phyloP scores from a whole-genome alignment of 352 stramenopile genomes.

The Phytopythium boreale region DNA sequence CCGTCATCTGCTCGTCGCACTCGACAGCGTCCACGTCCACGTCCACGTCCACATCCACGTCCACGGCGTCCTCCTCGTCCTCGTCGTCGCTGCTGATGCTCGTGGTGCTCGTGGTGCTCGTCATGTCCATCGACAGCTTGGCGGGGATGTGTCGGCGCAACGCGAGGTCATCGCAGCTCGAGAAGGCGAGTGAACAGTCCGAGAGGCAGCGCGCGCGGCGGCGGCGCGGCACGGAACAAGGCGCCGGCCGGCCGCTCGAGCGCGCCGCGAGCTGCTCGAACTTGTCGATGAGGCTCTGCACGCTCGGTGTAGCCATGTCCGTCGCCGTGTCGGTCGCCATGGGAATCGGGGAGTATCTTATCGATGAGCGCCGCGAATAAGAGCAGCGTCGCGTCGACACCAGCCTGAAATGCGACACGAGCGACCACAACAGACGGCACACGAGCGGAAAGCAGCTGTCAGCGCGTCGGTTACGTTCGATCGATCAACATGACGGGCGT shows the following conservation, averaged over 20 bases:
- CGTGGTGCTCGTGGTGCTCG: constrained; percentile 9
- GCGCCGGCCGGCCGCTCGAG: constrained; percentile 8
- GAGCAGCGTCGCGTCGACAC: not conserved
- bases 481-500: not conserved
- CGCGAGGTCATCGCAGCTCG: not conserved
- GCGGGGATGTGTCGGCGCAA: not conserved
- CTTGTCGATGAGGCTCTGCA: constrained; percentile 31
- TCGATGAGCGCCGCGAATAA: not conserved
- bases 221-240: constrained; percentile 5
- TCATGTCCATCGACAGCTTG: constrained; percentile 7
- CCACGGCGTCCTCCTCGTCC: constrained; percentile 1
- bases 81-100: constrained; percentile 10
- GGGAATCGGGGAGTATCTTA: not conserved
- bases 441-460: not conserved
- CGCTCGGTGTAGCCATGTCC: constrained; percentile 6
- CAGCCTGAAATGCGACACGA: constrained; percentile 1
- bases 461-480: not conserved
- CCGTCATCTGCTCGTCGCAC: not conserved
- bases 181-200: not conserved
- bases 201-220: constrained; percentile 9
- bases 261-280: constrained; percentile 30
- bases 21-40: not conserved
- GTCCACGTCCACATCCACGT: not conserved
- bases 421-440: not conserved
- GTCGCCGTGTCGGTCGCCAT: not conserved